A percentile compares a stretch with the other conserved stretches of the same genome.
phyloP scores from a whole-genome alignment of 192 early-diverging fungal genomes.

The Coemansia sp. region DNA sequence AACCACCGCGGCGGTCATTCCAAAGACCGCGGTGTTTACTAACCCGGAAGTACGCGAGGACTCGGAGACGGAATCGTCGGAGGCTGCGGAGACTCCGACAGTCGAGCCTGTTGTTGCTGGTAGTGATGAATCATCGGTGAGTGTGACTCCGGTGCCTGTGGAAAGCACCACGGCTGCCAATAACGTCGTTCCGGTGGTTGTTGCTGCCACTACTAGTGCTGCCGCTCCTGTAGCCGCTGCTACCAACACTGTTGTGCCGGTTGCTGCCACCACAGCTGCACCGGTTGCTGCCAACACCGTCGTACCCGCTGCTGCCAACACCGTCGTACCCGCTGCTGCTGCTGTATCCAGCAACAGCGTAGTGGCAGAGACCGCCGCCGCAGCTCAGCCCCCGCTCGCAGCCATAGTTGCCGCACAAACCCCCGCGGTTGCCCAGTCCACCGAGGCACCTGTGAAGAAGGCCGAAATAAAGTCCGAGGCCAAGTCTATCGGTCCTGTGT shows the following conservation, averaged over 20 bases:
- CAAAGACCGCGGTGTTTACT: background rate
- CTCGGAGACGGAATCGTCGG: background rate
- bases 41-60: conserved; percentile 7
- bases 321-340: background rate
- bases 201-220: background rate
- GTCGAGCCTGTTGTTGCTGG: background rate
- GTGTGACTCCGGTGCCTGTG: background rate
- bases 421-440: background rate
- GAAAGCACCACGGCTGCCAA: background rate
- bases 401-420: conserved; percentile 40
- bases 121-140: background rate
- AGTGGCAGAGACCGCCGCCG: background rate
- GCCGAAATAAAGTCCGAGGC: background rate
- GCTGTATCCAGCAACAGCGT: background rate
- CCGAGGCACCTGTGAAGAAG: conserved; percentile 1
- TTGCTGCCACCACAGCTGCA: background rate
- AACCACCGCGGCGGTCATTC: background rate
- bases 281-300: background rate
- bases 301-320: background rate
- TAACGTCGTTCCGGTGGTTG: background rate
- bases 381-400: conserved; percentile 8
- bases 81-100: background rate
- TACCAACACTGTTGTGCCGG: background rate
- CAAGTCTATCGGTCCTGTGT: background rate
- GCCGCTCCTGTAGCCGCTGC: background rate